Evolutionary conservation across 73 alveolate genomes (phyloP), one percentile per base, ranked within the genome.

Genomic region (Paraurostyla sp.): DNA sequence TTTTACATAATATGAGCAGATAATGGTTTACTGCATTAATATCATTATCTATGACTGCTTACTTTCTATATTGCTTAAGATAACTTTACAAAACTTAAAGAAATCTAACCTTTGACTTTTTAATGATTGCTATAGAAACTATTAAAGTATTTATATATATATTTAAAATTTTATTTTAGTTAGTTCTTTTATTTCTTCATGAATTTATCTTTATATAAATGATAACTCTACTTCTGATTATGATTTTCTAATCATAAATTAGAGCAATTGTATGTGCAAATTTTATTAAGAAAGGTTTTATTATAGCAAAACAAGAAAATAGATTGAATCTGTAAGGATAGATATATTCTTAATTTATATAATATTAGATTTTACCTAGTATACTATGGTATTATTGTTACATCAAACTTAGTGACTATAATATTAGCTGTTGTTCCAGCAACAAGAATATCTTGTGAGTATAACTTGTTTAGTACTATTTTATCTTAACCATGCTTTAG

Each of bases 201-300:
- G 82, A 65, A 22, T 65, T 65, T 40, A 0, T 65, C 4, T 65
- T 65, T 22, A 65, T 65, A 2, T 38, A 65, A 65, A 65, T 65
- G 82, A 65, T 65, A 7, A 65, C 82, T 2, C 25, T 65, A 40
- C 46, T 65, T 22, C 82, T 65, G 58, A 65, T 65, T 38, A 65
- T 65, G 82, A 65, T 65, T 1, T 65, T 65, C 42, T 38, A 65
- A 65, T 65, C 82, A 2, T 65, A 65, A 65, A 65, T 65, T 7
- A 33, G 82, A 18, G 82, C 82, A 1, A 65, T 65, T 13, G 82
- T 65, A 2, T 65, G 82, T 38, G 82, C 82, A 15, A 65, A 65
- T 65, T 65, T 65, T 65, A 65, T 65, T 15, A 65, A 65, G 23
- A 65, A 65, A 38, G 82, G 60, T 18, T 23, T 65, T 6, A 38